Base-by-base conservation (phyloP, 352 stramenopile species). In the Stephanocyclus meneghinianus region DNA sequence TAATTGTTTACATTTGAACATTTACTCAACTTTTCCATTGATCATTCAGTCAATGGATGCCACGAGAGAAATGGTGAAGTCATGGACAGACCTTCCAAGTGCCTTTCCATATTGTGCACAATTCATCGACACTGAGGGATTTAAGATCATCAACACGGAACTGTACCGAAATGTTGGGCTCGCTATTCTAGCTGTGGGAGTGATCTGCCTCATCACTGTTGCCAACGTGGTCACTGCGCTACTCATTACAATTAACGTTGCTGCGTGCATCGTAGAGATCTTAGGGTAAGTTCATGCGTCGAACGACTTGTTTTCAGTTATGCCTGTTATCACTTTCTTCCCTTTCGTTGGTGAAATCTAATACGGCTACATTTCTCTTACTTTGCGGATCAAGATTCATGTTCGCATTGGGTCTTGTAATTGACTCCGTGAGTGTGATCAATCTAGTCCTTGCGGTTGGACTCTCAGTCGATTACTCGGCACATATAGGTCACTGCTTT, bases 181-280 rank as follows among this genome's bases (percentile, higher is more conserved):
- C 13, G 87, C 87, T 18, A 87, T 94, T 55, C 42, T 71, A 21
- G 81, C 86, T 26, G 91, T 95, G 15, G 87, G 88, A 8, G 15
- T 94, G 2, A 91, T 95, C 76, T 90, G 91, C 18, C 81, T 91
- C 2, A 65, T 94, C 26, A 90, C 92, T 29, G 88, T 95, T 26
- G 87, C 80, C 16, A 91, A 92, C 78, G 68, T 87, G 8, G 16
- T 81, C 4, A 91, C 87, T 26, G 68, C 91, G 1, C 30, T 90
- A n/a, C 81, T 95, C 15, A 92, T 95, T 42, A 92, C 91, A 65
- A 21, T 92, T 47, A 91, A 89, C 71, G 88, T 94, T 26, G 79
- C 75, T 37, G 86, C 85, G 59, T 93, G 88, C 21, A 91, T 95
- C 63, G 73, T 94, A 11, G 89, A 94, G 65, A 92, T 95, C 68